Conservation (phyloP, 352 stramenopile species). For the Plasmopara muralis region DNA sequence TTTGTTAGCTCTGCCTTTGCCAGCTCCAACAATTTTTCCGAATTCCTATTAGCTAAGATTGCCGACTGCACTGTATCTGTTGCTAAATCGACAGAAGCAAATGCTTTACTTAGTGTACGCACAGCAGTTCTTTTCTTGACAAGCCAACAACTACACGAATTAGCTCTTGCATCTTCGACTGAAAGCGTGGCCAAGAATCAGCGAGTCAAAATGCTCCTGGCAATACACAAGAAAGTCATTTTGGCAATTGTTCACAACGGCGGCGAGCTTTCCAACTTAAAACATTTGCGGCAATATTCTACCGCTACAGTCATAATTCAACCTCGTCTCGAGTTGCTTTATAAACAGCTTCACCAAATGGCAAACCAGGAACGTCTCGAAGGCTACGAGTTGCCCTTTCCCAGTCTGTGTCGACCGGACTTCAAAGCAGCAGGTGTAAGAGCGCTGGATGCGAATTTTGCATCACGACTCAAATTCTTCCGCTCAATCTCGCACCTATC, state of each 20-base stretch:
- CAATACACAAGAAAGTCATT: slow-evolving; percentile 54
- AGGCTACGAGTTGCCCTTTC: slow-evolving; percentile 33
- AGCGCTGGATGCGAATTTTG: slow-evolving; percentile 44
- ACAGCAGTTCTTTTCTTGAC: slow-evolving; percentile 24
- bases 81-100: slow-evolving; percentile 39
- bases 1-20: slow-evolving; percentile 30
- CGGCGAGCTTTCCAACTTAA: slow-evolving; percentile 8
- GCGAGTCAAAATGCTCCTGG: slow-evolving; percentile 23
- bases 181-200: slow-evolving; percentile 25
- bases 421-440: slow-evolving; percentile 3
- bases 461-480: slow-evolving; percentile 56
- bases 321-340: slow-evolving; percentile 10
- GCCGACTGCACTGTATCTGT: slow-evolving; percentile 21
- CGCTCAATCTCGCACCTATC: slow-evolving; percentile 38
- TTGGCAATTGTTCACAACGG: slow-evolving; percentile 29
- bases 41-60: slow-evolving; percentile 16
- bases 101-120: slow-evolving; percentile 40
- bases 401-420: slow-evolving; percentile 10
- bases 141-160: slow-evolving; percentile 15
- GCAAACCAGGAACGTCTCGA: slow-evolving; percentile 26
- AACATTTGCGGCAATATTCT: slow-evolving; percentile 22
- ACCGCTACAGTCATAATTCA: slow-evolving; percentile 25
- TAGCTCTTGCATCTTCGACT: slow-evolving; percentile 12
- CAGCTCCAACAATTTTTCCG: slow-evolving; percentile 18
- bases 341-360: slow-evolving; percentile 22